Conservation (phyloP, 164 flowering plant species). For the Platanus orientalis region DNA sequence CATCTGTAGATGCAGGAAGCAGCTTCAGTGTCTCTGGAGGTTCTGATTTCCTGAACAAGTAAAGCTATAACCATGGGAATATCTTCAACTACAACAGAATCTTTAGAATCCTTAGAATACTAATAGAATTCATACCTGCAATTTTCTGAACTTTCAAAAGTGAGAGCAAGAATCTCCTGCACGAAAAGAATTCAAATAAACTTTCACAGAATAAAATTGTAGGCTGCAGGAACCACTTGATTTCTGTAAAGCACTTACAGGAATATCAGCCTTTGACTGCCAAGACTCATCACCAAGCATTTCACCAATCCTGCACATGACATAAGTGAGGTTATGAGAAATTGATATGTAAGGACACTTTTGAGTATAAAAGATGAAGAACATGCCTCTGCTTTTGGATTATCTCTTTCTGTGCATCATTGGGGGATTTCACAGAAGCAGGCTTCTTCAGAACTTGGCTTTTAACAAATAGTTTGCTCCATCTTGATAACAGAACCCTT, state of each 20-base stretch:
- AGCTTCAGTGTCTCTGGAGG: conserved; percentile 45
- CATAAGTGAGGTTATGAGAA: background rate
- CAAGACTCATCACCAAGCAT: conserved; percentile 56
- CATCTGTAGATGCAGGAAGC: conserved; percentile 58
- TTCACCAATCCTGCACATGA: conserved; percentile 63
- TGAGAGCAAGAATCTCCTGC: conserved; percentile 39
- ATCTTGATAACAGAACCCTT: conserved; percentile 65
- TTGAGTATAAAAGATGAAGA: background rate
- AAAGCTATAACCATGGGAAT: conserved; percentile 8
- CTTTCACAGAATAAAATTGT: background rate
- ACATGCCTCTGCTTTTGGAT: conserved; percentile 64
- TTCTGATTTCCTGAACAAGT: conserved; percentile 55
- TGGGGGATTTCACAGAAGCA: conserved; percentile 35
- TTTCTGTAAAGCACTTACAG: conserved; percentile 44
- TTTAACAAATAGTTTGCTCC: conserved; percentile 83
- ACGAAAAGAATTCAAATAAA: conserved; percentile 11
- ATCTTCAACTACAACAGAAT: background rate
- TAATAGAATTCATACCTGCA: conserved; percentile 36
- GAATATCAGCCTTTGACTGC: conserved; percentile 41
- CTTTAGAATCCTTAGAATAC: background rate
- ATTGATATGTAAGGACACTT: too few relatives aligned
- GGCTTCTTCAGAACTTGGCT: conserved; percentile 59
- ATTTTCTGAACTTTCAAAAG: conserved; percentile 35
- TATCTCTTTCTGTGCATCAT: conserved; percentile 45
- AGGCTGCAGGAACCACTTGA: background rate